Percentiles rank a stretch among this genome's conserved stretches.
Evolutionary conservation across 2,329 filamentous ascomycete genomes (phyloP).

Genomic region (Fusarium palustre): DNA sequence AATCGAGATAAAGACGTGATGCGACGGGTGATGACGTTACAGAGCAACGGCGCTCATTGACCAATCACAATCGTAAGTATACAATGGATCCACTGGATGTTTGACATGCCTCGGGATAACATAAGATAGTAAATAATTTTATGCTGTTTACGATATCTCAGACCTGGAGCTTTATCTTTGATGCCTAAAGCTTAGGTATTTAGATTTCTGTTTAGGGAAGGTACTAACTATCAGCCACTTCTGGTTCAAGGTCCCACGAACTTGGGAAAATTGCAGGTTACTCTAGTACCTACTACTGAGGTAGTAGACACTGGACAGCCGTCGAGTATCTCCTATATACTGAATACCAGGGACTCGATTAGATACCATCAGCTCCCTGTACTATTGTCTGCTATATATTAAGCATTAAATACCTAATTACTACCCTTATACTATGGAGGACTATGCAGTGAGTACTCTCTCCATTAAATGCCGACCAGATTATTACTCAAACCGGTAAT

Average conservation of each 20-base stretch:
- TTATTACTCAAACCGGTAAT: conserved; percentile 31
- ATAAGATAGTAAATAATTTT: neutral
- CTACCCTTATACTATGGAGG: neutral
- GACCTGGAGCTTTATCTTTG: neutral
- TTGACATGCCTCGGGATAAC: conserved; percentile 5
- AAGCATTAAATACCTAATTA: neutral
- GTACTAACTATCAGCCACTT: conserved; percentile 4
- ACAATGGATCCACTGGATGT: neutral
- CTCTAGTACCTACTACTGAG: too few species aligned
- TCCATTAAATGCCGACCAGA: neutral
- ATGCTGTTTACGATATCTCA: neutral
- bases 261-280: neutral
- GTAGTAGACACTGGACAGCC: too few species aligned
- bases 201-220: neutral
- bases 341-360: too few species aligned
- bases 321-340: too few species aligned
- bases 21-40: conserved; percentile 44
- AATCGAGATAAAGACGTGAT: conserved; percentile 38
- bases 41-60: conserved; percentile 12
- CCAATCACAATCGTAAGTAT: conserved; percentile 19
- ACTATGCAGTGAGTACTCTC: neutral
- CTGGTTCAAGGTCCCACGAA: neutral
- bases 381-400: too few species aligned
- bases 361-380: too few species aligned
- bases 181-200: neutral